These are phyloP conservation scores for Grigorovia yakushimaensis DNA, from an alignment of 805 yeast genomes.

Conservation along the genomic window DNA sequence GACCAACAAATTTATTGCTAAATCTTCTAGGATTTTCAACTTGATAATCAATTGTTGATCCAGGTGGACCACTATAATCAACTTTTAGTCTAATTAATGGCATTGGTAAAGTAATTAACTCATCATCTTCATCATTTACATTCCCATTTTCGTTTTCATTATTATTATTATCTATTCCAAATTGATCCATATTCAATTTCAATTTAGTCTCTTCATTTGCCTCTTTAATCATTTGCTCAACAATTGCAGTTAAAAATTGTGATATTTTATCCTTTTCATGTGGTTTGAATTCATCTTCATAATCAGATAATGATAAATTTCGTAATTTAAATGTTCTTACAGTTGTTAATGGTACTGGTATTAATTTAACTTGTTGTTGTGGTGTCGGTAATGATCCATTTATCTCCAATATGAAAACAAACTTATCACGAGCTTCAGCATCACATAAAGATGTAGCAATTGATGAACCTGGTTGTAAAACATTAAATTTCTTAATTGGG, in stretches of 20 bases:
- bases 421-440: constrained; percentile 70
- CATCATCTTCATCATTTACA: constrained; percentile 13
- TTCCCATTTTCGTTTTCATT: background rate
- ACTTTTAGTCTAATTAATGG: constrained; percentile 79
- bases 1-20: constrained; percentile 82
- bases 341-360: constrained; percentile 35
- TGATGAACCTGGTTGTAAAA: constrained; percentile 88
- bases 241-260: constrained; percentile 48
- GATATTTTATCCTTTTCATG: constrained; percentile 55
- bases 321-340: constrained; percentile 77
- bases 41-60: constrained; percentile 49
- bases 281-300: constrained; percentile 45
- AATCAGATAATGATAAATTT: constrained; percentile 43
- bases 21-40: constrained; percentile 86
- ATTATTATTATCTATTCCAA: background rate
- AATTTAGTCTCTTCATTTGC: constrained; percentile 45
- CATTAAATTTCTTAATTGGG: constrained; percentile 50
- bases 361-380: constrained; percentile 26
- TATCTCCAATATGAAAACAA: constrained; percentile 61
- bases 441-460: constrained; percentile 84
- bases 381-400: constrained; percentile 40
- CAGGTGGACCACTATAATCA: constrained; percentile 59
- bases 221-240: constrained; percentile 53
- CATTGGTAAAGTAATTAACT: constrained; percentile 42
- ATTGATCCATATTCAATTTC: constrained; percentile 17